Percentiles rank a stretch among this genome's conserved stretches.
Evolutionary conservation across 1,284 basidiomycete species (phyloP).

Genomic region (Austroboletus novae-zelandiae): DNA sequence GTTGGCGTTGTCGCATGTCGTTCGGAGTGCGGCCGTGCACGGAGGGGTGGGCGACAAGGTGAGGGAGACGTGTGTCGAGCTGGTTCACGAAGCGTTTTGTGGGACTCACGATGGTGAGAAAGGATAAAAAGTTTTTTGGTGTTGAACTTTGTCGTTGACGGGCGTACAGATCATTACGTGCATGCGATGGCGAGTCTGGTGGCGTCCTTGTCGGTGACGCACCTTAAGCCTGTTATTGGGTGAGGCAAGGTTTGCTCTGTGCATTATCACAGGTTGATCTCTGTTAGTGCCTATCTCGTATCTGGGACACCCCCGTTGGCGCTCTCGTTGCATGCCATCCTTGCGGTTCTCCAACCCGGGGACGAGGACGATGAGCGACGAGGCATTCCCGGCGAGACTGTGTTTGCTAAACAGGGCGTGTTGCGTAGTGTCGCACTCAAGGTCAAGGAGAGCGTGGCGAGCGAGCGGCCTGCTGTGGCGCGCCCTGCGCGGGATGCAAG

Average conservation of each 20-base stretch:
- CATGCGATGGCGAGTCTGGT: constrained; percentile 70
- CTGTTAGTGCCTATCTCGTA: constrained; percentile 50
- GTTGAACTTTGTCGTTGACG: not conserved
- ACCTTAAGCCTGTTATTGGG: constrained; percentile 70
- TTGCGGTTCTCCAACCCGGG: constrained; percentile 31
- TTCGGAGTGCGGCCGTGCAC: constrained; percentile 70
- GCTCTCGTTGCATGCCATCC: constrained; percentile 64
- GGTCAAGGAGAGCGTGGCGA: constrained; percentile 66
- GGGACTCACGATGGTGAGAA: constrained; percentile 65
- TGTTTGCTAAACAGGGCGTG: constrained; percentile 67
- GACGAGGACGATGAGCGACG: constrained; percentile 2
- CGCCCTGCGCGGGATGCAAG: constrained; percentile 84
- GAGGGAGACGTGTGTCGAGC: constrained; percentile 68
- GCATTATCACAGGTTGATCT: too few relatives aligned
- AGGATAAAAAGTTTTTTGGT: not conserved
- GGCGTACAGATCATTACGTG: constrained; percentile 63
- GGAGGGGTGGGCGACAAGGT: constrained; percentile 67
- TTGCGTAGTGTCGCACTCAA: constrained; percentile 72
- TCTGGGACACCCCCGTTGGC: constrained; percentile 63
- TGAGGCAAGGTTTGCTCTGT: constrained; percentile 33
- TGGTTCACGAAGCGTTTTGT: constrained; percentile 80
- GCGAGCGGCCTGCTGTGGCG: constrained; percentile 73
- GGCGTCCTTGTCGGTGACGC: constrained; percentile 60
- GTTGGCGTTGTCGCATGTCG: constrained; percentile 76
- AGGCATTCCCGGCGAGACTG: constrained; percentile 34